Evolutionary conservation across 164 flowering plant species (phyloP).

Genomic region (Chimonanthus salicifolius): DNA sequence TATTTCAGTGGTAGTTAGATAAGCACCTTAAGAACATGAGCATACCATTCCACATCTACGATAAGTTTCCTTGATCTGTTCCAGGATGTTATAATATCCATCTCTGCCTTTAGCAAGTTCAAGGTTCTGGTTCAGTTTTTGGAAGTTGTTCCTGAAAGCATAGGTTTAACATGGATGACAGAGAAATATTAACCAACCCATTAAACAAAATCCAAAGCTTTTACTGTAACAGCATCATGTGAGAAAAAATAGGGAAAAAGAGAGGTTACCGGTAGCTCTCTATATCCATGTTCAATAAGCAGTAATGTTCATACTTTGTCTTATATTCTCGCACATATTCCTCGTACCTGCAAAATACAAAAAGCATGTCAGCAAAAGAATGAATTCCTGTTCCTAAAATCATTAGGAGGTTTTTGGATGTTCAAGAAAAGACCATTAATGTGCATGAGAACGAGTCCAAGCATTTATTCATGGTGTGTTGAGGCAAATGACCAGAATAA

Average conservation of each 20-base stretch:
- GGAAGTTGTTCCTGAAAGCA: constrained; percentile 53
- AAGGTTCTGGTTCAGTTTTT: constrained; percentile 58
- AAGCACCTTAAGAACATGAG: background rate
- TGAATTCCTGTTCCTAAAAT: background rate
- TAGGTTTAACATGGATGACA: background rate
- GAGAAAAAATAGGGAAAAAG: background rate
- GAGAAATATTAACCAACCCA: background rate
- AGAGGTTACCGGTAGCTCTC: constrained; percentile 63
- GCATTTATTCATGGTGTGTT: too few species aligned
- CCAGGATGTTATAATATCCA: constrained; percentile 39
- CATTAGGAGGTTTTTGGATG: background rate
- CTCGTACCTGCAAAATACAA: constrained; percentile 54
- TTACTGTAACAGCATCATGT: background rate
- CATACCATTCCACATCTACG: constrained; percentile 59
- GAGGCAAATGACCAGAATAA: too few species aligned
- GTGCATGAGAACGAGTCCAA: too few species aligned
- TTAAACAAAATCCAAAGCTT: background rate
- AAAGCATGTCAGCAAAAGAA: background rate
- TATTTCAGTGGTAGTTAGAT: background rate
- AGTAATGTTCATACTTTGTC: constrained; percentile 70
- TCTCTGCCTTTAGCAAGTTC: constrained; percentile 59
- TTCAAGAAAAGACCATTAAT: too few species aligned
- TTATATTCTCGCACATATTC: constrained; percentile 80
- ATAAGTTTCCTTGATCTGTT: constrained; percentile 63
- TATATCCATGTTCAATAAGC: constrained; percentile 53